phyloP scores from a whole-genome alignment of 2,329 filamentous ascomycete genomes.

The Hypoxylon sp. region DNA sequence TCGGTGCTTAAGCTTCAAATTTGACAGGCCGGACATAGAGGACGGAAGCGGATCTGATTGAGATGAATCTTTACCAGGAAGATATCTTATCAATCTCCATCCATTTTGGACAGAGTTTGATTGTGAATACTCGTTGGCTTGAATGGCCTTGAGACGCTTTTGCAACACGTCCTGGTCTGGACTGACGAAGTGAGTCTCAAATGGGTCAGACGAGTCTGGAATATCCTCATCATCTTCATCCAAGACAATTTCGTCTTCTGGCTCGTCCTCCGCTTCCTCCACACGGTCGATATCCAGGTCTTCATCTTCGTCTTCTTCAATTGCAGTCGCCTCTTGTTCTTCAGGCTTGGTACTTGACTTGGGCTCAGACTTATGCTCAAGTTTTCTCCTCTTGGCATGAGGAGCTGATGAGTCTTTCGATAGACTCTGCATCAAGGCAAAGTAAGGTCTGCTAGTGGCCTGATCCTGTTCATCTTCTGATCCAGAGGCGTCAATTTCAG shows the following conservation, averaged over 20 bases:
- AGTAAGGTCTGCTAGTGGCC: slow-evolving; percentile 63
- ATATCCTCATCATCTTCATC: slow-evolving; percentile 64
- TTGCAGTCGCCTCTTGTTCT: slow-evolving; percentile 46
- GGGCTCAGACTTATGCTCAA: slow-evolving; percentile 56
- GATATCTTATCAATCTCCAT: slow-evolving; percentile 61
- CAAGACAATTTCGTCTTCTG: slow-evolving; percentile 51
- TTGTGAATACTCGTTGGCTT: slow-evolving; percentile 64
- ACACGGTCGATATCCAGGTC: slow-evolving; percentile 58
- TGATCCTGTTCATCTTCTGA: slow-evolving; percentile 58
- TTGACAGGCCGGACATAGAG: slow-evolving; percentile 57
- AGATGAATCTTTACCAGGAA: slow-evolving; percentile 57
- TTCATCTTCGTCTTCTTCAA: slow-evolving; percentile 46
- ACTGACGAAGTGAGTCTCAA: slow-evolving; percentile 81
- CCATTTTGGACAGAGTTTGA: slow-evolving; percentile 61
- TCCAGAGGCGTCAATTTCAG: slow-evolving; percentile 61
- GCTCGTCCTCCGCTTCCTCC: slow-evolving; percentile 64
- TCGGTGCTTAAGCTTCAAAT: slow-evolving; percentile 77
- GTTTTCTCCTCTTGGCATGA: slow-evolving; percentile 69
- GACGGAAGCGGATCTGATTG: slow-evolving; percentile 53
- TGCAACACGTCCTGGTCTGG: slow-evolving; percentile 72
- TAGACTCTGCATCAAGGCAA: slow-evolving; percentile 70
- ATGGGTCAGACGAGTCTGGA: slow-evolving; percentile 72
- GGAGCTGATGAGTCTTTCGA: slow-evolving; percentile 57
- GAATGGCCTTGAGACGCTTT: slow-evolving; percentile 63
- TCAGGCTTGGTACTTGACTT: slow-evolving; percentile 40